Conservation (phyloP, 257 asterid species). For the Mentha longifolia region DNA sequence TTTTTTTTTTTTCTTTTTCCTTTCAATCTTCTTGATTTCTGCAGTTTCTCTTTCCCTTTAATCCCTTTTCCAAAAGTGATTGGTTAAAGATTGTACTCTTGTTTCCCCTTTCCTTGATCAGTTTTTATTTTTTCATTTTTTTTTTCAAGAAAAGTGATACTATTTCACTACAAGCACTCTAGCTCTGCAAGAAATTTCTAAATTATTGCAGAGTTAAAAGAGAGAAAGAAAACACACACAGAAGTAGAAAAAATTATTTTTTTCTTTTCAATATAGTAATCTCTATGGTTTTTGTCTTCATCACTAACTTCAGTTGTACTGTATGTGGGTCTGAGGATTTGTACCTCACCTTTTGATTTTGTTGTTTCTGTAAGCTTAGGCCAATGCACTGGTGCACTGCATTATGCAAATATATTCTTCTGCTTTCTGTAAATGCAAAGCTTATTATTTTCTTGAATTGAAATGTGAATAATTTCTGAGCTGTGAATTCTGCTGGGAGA, state of each 20-base stretch:
- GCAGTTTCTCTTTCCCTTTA: conserved; percentile 40
- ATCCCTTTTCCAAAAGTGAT: conserved; percentile 43
- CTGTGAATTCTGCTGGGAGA: conserved; percentile 40
- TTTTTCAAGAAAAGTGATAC: conserved; percentile 30
- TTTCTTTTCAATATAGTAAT: conserved; percentile 36
- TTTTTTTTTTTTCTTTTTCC: neutral
- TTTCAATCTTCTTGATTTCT: conserved; percentile 19
- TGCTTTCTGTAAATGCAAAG: conserved; percentile 22
- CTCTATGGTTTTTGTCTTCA: conserved; percentile 27
- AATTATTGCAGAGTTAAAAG: conserved; percentile 17
- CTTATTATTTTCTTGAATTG: conserved; percentile 37
- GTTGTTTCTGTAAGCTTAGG: conserved; percentile 36
- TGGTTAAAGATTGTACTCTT: conserved; percentile 35
- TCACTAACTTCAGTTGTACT: conserved; percentile 36
- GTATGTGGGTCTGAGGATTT: conserved; percentile 43
- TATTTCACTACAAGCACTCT: conserved; percentile 45
- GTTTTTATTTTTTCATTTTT: conserved; percentile 35
- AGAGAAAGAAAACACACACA: neutral
- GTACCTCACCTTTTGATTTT: conserved; percentile 29
- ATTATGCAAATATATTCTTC: conserved; percentile 32
- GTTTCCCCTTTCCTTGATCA: conserved; percentile 42
- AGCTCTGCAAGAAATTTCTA: conserved; percentile 22
- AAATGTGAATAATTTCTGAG: conserved; percentile 40
- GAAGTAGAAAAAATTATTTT: conserved; percentile 15
- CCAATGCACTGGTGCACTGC: conserved; percentile 42